Evolutionary conservation across 345 rosid species (phyloP).

Genomic region (Sonneratia caseolaris): DNA sequence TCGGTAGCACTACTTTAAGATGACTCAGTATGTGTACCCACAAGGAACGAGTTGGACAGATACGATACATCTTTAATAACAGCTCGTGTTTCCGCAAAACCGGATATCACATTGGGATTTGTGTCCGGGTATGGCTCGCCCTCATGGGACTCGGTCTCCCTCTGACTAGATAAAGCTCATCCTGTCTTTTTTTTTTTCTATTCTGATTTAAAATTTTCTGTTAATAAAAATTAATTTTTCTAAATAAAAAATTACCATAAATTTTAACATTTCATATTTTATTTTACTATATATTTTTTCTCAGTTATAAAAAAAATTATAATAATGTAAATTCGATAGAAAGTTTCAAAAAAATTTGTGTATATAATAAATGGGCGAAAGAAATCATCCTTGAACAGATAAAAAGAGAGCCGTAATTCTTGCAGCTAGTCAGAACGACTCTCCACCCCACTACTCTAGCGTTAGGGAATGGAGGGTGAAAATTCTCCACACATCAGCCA

Average conservation of each 20-base stretch:
- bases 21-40: too few species aligned
- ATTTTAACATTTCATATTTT: too few species aligned
- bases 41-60: too few species aligned
- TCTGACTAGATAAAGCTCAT: not conserved
- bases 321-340: too few species aligned
- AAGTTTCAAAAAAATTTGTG: too few species aligned
- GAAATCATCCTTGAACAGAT: not conserved
- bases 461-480: slow-evolving; percentile 3
- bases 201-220: not conserved
- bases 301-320: too few species aligned
- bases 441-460: not conserved
- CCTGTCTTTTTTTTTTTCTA: not conserved
- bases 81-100: too few species aligned
- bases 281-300: too few species aligned
- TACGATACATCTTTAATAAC: too few species aligned
- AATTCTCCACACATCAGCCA: slow-evolving; percentile 13
- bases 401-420: slow-evolving; percentile 5
- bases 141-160: slow-evolving; percentile 1
- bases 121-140: slow-evolving; percentile 3
- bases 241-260: too few species aligned
- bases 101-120: slow-evolving; percentile 22
- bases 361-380: not conserved
- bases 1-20: too few species aligned
- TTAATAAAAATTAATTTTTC: too few species aligned
- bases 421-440: not conserved